A percentile compares a stretch with the other conserved stretches of the same genome.
Conservation (phyloP, 306 rosid genomes). For the Crotalaria pallida region DNA sequence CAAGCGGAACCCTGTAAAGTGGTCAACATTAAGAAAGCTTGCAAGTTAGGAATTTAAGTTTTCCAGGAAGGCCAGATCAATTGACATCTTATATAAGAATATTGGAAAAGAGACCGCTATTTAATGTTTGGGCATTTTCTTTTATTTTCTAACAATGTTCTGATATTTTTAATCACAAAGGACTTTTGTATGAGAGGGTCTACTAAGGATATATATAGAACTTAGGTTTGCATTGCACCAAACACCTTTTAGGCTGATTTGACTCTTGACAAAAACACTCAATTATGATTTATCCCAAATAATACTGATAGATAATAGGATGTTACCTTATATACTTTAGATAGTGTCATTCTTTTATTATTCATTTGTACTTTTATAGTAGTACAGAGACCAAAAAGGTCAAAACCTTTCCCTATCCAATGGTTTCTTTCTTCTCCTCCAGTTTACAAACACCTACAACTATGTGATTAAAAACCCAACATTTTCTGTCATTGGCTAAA, state of each 20-base stretch:
- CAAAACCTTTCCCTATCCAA: no score
- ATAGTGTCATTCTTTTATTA: no score
- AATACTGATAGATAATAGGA: not conserved
- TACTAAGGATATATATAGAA: not conserved
- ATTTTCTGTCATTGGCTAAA: not conserved
- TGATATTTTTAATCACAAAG: not conserved
- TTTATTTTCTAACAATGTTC: not conserved
- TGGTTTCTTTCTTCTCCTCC: no score
- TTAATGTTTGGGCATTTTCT: not conserved
- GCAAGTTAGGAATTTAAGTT: not conserved
- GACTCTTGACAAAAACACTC: not conserved
- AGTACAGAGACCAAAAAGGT: no score
- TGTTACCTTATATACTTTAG: no score
- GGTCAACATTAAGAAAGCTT: conserved; percentile 18
- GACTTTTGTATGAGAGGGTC: not conserved
- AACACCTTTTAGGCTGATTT: not conserved
- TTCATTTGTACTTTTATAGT: no score
- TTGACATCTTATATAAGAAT: not conserved
- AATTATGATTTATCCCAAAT: not conserved
- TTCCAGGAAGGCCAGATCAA: not conserved
- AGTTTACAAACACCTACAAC: not conserved
- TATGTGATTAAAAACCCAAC: not conserved
- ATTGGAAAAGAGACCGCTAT: not conserved
- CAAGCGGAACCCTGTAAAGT: conserved; percentile 75
- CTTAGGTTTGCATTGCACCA: not conserved